These are phyloP conservation scores for Bruguiera hainesii DNA, from an alignment of 441 rosid genomes.

Conservation along the genomic window DNA sequence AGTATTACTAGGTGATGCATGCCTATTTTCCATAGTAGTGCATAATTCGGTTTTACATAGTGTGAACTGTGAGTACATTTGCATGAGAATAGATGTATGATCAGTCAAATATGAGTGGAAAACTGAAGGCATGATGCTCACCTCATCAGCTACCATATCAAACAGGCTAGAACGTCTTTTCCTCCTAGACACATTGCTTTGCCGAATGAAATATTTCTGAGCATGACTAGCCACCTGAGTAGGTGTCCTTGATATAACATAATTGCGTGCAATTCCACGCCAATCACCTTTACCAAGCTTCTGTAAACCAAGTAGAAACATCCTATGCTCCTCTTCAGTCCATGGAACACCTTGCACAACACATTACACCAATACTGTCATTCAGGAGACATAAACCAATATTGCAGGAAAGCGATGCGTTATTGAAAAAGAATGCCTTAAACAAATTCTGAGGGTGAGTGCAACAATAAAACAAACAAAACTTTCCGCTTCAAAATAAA, in stretches of 20 bases:
- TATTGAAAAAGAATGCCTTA: background rate
- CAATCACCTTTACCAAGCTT: conserved; percentile 95
- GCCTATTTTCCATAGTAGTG: no score
- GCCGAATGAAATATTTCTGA: conserved; percentile 89
- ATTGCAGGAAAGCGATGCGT: background rate
- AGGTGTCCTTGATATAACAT: conserved; percentile 77
- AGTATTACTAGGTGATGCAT: no score
- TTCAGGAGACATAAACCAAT: conserved; percentile 2
- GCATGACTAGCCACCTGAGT: conserved; percentile 99
- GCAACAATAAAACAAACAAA: background rate
- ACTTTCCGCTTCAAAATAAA: no score
- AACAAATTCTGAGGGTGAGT: no score
- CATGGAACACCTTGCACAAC: conserved; percentile 69
- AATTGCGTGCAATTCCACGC: conserved; percentile 89
- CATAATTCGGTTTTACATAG: no score
- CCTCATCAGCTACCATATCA: conserved; percentile 81
- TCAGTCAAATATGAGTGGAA: no score
- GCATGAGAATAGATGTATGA: no score
- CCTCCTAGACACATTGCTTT: conserved; percentile 57
- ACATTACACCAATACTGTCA: conserved; percentile 10
- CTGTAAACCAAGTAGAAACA: conserved; percentile 85
- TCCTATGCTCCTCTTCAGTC: conserved; percentile 92
- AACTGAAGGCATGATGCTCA: conserved; percentile 22
- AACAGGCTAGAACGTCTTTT: conserved; percentile 97
- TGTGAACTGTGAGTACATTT: no score